Evolutionary conservation across 306 rosid genomes (phyloP).

Genomic region (Heteromeles arbutifolia): DNA sequence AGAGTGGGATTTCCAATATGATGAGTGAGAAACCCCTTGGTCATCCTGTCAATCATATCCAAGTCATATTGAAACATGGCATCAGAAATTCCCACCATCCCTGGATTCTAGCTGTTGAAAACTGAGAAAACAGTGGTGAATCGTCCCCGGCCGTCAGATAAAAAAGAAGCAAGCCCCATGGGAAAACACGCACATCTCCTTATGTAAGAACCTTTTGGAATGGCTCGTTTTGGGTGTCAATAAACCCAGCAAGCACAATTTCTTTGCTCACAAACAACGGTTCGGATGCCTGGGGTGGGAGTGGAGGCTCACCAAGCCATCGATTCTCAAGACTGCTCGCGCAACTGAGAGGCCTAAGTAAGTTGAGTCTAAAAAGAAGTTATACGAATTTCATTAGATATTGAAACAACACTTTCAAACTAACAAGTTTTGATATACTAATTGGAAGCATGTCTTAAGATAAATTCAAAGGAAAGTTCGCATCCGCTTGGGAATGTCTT

Average conservation of each 20-base stretch:
- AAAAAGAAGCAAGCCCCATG: constrained; percentile 65
- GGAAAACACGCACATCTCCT: constrained; percentile 71
- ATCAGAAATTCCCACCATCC: constrained; percentile 23
- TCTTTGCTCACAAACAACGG: constrained; percentile 52
- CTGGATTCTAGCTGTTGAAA: constrained; percentile 69
- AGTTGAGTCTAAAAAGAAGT: too few species aligned
- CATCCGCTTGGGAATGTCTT: not conserved
- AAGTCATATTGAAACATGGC: constrained; percentile 22
- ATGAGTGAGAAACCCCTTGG: constrained; percentile 16
- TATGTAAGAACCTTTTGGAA: constrained; percentile 29
- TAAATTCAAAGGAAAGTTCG: not conserved
- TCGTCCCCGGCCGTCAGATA: constrained; percentile 36
- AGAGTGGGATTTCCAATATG: not conserved
- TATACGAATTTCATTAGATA: not conserved
- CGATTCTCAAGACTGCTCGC: constrained; percentile 44
- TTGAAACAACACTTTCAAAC: not conserved
- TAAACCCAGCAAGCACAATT: constrained; percentile 38
- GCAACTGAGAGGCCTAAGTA: constrained; percentile 45
- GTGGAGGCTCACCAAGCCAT: constrained; percentile 46
- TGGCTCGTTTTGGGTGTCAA: constrained; percentile 44
- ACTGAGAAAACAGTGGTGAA: constrained; percentile 44
- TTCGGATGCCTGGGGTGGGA: constrained; percentile 72
- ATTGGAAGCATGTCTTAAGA: not conserved
- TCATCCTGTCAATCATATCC: constrained; percentile 32
- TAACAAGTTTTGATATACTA: not conserved